phyloP scores from a whole-genome alignment of 139 green algal species.

The Chlorella ohadii region DNA sequence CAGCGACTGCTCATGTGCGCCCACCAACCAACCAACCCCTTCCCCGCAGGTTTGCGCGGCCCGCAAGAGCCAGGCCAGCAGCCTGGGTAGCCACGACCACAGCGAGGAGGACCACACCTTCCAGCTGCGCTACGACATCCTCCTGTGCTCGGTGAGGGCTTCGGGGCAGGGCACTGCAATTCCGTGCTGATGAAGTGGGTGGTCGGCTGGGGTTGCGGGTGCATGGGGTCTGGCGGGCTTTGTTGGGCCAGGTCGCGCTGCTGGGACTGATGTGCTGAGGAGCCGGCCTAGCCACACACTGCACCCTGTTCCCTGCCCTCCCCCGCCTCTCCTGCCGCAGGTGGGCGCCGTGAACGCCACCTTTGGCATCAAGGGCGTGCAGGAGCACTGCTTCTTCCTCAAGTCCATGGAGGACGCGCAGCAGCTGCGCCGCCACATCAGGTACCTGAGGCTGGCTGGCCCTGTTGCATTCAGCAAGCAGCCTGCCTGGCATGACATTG shows the following conservation, averaged over 20 bases:
- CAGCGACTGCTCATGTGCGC: too few species aligned
- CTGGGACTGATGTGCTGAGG: too few species aligned
- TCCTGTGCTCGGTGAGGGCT: conserved; percentile 4
- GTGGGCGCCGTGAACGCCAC: conserved; percentile 63
- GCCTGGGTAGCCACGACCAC: neutral
- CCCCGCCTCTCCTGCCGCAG: neutral
- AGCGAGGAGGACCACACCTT: conserved; percentile 10
- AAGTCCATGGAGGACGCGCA: conserved; percentile 57
- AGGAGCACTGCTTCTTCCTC: conserved; percentile 71
- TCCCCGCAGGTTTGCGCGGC: neutral
- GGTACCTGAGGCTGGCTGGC: neutral
- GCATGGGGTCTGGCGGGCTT: too few species aligned
- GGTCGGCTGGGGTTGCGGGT: too few species aligned
- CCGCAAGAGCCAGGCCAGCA: neutral
- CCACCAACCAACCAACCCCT: too few species aligned
- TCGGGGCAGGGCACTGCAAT: too few species aligned
- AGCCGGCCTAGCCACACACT: too few species aligned
- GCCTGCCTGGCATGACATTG: neutral
- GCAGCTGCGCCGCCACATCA: conserved; percentile 46
- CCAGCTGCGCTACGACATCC: neutral
- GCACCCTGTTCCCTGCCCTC: neutral
- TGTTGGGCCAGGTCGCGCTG: too few species aligned
- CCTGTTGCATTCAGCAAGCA: too few species aligned
- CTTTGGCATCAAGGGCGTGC: conserved; percentile 64
- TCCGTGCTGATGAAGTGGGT: too few species aligned